phyloP scores from a whole-genome alignment of 2,329 filamentous ascomycete genomes.

The Penicillium griseofulvum region DNA sequence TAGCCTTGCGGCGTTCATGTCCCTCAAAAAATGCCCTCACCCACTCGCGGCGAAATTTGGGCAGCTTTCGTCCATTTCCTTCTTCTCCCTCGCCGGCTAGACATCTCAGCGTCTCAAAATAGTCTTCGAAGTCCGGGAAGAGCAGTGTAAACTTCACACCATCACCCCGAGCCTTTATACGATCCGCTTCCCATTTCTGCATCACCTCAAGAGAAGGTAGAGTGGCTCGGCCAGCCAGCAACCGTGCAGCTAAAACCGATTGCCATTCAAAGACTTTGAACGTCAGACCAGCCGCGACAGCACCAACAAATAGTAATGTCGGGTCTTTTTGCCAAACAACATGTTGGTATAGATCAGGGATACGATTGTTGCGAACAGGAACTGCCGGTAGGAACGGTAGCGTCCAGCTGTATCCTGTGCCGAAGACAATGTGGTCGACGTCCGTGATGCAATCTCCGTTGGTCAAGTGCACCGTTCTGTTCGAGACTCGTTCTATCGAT shows the following conservation, averaged over 20 bases:
- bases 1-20: not conserved
- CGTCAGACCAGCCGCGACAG: not conserved
- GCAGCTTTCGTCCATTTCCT: not conserved
- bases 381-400: not conserved
- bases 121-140: not conserved
- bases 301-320: not conserved
- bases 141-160: not conserved
- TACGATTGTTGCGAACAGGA: not conserved
- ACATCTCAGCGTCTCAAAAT: not conserved
- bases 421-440: not conserved
- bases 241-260: not conserved
- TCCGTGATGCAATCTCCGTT: not conserved
- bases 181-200: conserved; percentile 1
- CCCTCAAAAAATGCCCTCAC: not conserved
- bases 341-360: not conserved
- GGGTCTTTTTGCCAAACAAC: not conserved
- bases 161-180: not conserved
- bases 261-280: conserved; percentile 1
- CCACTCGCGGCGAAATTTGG: not conserved
- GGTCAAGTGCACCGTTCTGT: not conserved
- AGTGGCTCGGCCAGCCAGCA: not conserved
- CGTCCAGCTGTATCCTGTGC: not conserved
- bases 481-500: not conserved
- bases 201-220: not conserved
- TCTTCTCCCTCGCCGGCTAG: not conserved